Percentiles rank a stretch among this genome's conserved stretches.
Conservation (phyloP, 2,329 filamentous ascomycete genomes). For the Pyricularia sp. region DNA sequence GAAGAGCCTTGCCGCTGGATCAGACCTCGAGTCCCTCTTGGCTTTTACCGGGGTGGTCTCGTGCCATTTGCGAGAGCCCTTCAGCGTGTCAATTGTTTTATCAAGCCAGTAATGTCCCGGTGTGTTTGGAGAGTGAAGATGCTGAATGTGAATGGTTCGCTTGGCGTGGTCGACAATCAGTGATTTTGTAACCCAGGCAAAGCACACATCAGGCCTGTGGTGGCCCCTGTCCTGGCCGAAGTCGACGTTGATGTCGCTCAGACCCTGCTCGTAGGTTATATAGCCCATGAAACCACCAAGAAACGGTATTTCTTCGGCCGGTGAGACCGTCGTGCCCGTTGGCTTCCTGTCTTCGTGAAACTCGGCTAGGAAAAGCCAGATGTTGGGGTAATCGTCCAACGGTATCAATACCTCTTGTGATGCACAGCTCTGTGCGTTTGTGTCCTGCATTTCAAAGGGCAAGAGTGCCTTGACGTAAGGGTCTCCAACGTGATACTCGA, state of each 20-base stretch:
- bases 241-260: conserved; percentile 47
- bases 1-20: background rate
- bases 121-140: conserved; percentile 34
- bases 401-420: conserved; percentile 15
- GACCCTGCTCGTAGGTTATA: conserved; percentile 74
- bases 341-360: conserved; percentile 24
- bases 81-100: conserved; percentile 20
- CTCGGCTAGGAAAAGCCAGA: conserved; percentile 43
- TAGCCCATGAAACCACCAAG: conserved; percentile 80
- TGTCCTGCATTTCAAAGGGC: conserved; percentile 2
- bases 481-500: conserved; percentile 49
- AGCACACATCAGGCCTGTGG: conserved; percentile 58
- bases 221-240: conserved; percentile 22
- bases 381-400: conserved; percentile 14
- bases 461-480: conserved; percentile 23
- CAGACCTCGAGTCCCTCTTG: background rate
- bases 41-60: background rate
- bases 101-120: conserved; percentile 32
- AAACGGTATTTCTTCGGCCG: conserved; percentile 43
- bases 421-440: background rate
- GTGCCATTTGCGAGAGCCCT: conserved; percentile 19
- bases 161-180: conserved; percentile 66
- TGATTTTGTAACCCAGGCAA: conserved; percentile 68
- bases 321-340: background rate
- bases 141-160: conserved; percentile 56